phyloP scores from a whole-genome alignment of 164 flowering plant genomes.

The Vitis riparia region DNA sequence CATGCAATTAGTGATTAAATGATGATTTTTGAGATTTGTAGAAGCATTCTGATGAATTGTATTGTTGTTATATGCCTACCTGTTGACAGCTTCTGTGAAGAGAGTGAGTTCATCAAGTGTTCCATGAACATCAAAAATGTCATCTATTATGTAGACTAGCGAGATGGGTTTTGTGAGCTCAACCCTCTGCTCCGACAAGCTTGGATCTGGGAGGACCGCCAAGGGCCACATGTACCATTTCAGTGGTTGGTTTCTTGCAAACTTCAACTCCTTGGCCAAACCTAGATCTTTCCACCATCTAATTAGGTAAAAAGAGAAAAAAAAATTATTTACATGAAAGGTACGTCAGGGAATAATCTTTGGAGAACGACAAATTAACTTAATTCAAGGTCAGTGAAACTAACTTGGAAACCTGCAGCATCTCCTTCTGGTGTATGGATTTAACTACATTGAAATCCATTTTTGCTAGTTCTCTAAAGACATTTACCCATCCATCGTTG shows the following conservation, averaged over 20 bases:
- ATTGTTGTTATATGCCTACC: conserved; percentile 37
- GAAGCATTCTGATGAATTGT: too few relatives aligned
- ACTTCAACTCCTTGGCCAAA: conserved; percentile 35
- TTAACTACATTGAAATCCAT: conserved; percentile 35
- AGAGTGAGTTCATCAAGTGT: too few relatives aligned
- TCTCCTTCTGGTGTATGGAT: conserved; percentile 38
- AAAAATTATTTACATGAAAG: too few relatives aligned
- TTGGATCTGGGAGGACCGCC: conserved; percentile 36
- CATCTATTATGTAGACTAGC: conserved; percentile 57
- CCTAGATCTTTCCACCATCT: conserved; percentile 70
- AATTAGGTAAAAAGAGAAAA: too few relatives aligned
- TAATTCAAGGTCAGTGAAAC: neutral
- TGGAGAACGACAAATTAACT: too few relatives aligned
- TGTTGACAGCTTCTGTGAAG: too few relatives aligned
- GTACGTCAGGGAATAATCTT: too few relatives aligned
- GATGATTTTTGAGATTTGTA: neutral
- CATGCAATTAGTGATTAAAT: neutral
- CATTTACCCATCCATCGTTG: conserved; percentile 1
- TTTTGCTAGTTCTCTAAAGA: conserved; percentile 33
- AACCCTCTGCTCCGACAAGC: conserved; percentile 36
- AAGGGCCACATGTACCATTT: conserved; percentile 58
- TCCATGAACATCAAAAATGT: conserved; percentile 62
- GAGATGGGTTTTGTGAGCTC: conserved; percentile 51
- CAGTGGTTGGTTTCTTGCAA: conserved; percentile 52
- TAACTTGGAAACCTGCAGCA: conserved; percentile 41